phyloP scores from a whole-genome alignment of 2,329 filamentous ascomycete species.

The Hypoxylon sp. region DNA sequence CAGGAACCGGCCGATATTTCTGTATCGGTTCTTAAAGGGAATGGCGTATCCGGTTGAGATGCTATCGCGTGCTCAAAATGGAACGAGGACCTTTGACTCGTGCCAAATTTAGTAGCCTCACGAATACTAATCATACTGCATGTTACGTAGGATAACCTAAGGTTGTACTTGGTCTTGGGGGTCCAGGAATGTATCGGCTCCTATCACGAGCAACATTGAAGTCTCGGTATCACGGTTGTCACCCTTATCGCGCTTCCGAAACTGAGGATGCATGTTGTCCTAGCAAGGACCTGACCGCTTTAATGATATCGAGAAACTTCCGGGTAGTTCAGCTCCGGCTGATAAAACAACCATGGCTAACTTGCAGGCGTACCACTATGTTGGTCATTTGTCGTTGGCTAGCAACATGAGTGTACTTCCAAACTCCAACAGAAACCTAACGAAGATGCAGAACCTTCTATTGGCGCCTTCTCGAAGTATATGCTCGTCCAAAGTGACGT shows the following conservation, averaged over 20 bases:
- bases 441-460: constrained; percentile 5
- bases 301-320: constrained; percentile 6
- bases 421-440: constrained; percentile 3
- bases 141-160: constrained; percentile 19
- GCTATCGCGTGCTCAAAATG: constrained; percentile 16
- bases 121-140: constrained; percentile 14
- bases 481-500: constrained; percentile 10
- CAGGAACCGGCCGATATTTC: constrained; percentile 20
- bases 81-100: constrained; percentile 12
- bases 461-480: constrained; percentile 10
- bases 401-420: constrained; percentile 9
- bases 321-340: neutral
- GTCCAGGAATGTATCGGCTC: constrained; percentile 4
- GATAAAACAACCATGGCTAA: constrained; percentile 9
- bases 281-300: neutral
- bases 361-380: constrained; percentile 5
- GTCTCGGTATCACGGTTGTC: constrained; percentile 10
- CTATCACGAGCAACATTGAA: constrained; percentile 17
- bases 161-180: neutral
- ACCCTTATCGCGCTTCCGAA: constrained; percentile 6
- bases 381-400: constrained; percentile 8
- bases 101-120: constrained; percentile 34
- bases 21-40: constrained; percentile 34
- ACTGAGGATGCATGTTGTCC: neutral
- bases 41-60: constrained; percentile 34